Percentiles rank a stretch among this genome's conserved stretches.
These are phyloP conservation scores for Phytophthora sojae DNA, from an alignment of 352 stramenopile genomes.

Conservation along the genomic window DNA sequence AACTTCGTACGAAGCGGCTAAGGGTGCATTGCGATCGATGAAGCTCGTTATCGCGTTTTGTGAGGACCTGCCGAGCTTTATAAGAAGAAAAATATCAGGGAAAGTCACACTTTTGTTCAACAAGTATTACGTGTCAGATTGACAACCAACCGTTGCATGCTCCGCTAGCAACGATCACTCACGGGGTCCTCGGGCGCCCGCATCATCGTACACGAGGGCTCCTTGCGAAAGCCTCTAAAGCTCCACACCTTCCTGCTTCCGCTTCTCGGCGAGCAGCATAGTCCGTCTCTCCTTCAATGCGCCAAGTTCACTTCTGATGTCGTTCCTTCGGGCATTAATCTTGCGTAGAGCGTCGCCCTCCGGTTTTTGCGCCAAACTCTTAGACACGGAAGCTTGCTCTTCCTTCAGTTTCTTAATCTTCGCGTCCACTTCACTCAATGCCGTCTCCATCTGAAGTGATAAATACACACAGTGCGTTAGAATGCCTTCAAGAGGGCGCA, in stretches of 20 bases:
- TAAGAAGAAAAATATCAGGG: constrained; percentile 22
- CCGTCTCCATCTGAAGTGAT: constrained; percentile 68
- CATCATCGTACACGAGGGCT: constrained; percentile 25
- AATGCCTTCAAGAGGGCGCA: background rate
- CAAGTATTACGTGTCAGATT: constrained; percentile 35
- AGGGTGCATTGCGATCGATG: constrained; percentile 11
- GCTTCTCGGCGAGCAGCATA: constrained; percentile 81
- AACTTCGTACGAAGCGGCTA: constrained; percentile 19
- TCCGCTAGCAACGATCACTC: constrained; percentile 8
- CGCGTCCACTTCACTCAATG: constrained; percentile 81
- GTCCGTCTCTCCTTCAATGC: constrained; percentile 85
- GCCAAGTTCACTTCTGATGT: constrained; percentile 86
- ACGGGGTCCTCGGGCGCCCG: background rate
- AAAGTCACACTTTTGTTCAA: constrained; percentile 47
- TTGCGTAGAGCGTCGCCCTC: constrained; percentile 83
- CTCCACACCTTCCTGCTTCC: constrained; percentile 79
- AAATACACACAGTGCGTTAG: background rate
- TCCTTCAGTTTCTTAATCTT: constrained; percentile 86
- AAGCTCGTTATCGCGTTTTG: constrained; percentile 23
- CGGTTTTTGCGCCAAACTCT: constrained; percentile 76
- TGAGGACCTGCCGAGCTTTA: constrained; percentile 8
- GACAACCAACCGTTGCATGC: constrained; percentile 24
- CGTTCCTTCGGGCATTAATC: constrained; percentile 83
- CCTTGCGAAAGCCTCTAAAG: constrained; percentile 38
- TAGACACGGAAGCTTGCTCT: constrained; percentile 81